Percentiles rank a stretch among this genome's conserved stretches.
Evolutionary conservation across 1,139 yeast genomes (phyloP).

Genomic region (Pichia terricola): DNA sequence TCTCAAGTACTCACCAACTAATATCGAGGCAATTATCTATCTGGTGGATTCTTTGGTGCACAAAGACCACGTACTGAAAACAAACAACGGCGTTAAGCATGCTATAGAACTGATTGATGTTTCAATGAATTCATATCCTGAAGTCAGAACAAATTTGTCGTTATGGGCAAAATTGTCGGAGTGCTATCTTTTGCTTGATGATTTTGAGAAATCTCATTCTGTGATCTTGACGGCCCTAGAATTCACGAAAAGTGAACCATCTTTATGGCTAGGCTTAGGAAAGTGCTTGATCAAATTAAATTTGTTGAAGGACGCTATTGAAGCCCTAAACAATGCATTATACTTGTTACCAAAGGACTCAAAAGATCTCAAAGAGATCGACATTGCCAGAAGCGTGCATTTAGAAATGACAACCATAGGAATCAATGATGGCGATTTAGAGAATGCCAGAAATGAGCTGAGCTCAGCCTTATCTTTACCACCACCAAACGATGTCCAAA

Average conservation of each 20-base stretch:
- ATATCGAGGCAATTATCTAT: slow-evolving; percentile 34
- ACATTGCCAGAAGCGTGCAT: slow-evolving; percentile 42
- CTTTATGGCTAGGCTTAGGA: slow-evolving; percentile 39
- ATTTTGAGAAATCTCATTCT: slow-evolving; percentile 43
- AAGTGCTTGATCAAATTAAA: slow-evolving; percentile 35
- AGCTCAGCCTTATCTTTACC: slow-evolving; percentile 41
- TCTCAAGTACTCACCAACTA: slow-evolving; percentile 35
- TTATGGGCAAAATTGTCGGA: slow-evolving; percentile 42
- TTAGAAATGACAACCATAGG: slow-evolving; percentile 46
- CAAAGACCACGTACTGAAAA: slow-evolving; percentile 24
- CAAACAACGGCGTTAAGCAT: slow-evolving; percentile 31
- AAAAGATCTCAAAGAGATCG: slow-evolving; percentile 32
- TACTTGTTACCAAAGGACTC: slow-evolving; percentile 31
- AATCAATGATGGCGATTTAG: slow-evolving; percentile 41
- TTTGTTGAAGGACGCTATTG: slow-evolving; percentile 36
- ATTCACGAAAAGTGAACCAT: slow-evolving; percentile 32
- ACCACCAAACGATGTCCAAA: slow-evolving; percentile 33
- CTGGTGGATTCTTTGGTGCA: slow-evolving; percentile 20
- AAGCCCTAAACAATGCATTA: slow-evolving; percentile 31
- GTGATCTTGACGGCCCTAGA: slow-evolving; percentile 39
- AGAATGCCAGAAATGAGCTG: slow-evolving; percentile 38
- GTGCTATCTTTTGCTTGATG: slow-evolving; percentile 37
- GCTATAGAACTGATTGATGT: slow-evolving; percentile 36
- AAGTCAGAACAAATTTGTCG: slow-evolving; percentile 28
- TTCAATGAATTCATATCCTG: slow-evolving; percentile 30